Percentiles rank a stretch among this genome's conserved stretches.
phyloP scores from a whole-genome alignment of 805 yeast genomes.

The Spathaspora passalidarum region DNA sequence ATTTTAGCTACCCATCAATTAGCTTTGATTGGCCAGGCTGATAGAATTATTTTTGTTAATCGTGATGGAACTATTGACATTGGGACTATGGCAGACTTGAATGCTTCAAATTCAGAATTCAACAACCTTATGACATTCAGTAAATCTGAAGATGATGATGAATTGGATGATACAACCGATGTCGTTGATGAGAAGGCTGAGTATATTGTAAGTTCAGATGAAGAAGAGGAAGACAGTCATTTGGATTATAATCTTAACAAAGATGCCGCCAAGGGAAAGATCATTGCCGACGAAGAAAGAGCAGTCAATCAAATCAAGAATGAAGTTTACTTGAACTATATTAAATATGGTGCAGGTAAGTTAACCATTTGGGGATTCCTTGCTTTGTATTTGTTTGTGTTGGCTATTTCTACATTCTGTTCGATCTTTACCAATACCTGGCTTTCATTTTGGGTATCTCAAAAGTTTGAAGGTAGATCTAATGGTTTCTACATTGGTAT shows the following conservation, averaged over 20 bases:
- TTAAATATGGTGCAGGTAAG: constrained; percentile 27
- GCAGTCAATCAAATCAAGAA: constrained; percentile 48
- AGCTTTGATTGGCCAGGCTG: constrained; percentile 66
- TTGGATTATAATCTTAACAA: constrained; percentile 7
- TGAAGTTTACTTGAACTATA: constrained; percentile 30
- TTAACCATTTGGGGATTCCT: constrained; percentile 14
- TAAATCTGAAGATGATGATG: background rate
- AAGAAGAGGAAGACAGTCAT: constrained; percentile 11
- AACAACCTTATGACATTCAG: constrained; percentile 38
- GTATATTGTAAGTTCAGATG: constrained; percentile 13
- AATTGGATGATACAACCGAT: background rate
- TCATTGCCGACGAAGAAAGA: constrained; percentile 48
- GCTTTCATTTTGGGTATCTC: constrained; percentile 74
- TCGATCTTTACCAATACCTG: constrained; percentile 61
- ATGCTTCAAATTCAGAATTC: constrained; percentile 33
- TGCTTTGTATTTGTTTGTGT: constrained; percentile 6
- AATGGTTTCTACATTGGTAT: constrained; percentile 66
- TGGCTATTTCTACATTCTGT: constrained; percentile 43
- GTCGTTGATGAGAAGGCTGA: constrained; percentile 10
- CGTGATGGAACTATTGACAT: constrained; percentile 59
- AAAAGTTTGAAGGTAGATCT: constrained; percentile 43
- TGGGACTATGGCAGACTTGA: constrained; percentile 60
- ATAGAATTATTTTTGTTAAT: constrained; percentile 63
- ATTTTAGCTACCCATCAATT: constrained; percentile 83
- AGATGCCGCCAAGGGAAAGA: constrained; percentile 11